Evolutionary conservation across 495 filamentous ascomycete species (phyloP).

Genomic region (Talaromyces thailandensis): DNA sequence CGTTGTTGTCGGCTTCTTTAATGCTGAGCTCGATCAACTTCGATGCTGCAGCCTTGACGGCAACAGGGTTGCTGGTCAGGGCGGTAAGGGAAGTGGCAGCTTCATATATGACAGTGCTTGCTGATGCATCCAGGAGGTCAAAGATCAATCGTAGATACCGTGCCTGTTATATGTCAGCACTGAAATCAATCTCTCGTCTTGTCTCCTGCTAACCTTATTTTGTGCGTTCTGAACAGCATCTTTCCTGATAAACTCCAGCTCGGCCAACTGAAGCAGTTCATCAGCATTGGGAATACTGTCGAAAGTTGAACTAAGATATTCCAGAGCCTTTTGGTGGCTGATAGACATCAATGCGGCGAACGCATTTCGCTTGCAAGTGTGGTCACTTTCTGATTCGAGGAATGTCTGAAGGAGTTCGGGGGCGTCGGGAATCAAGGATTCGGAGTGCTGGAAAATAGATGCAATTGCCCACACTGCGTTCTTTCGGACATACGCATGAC

Average conservation of each 20-base stretch:
- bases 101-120: constrained; percentile 95
- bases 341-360: constrained; percentile 87
- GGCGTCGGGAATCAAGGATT: constrained; percentile 88
- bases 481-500: constrained; percentile 96
- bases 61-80: constrained; percentile 91
- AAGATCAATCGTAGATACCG: constrained; percentile 92
- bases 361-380: constrained; percentile 96
- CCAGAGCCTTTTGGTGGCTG: constrained; percentile 85
- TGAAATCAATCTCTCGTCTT: neutral
- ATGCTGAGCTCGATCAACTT: constrained; percentile 97
- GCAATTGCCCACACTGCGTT: constrained; percentile 93
- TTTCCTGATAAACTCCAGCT: constrained; percentile 94
- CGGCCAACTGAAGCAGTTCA: constrained; percentile 85
- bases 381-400: constrained; percentile 84
- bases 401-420: constrained; percentile 87
- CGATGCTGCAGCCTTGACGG: constrained; percentile 88
- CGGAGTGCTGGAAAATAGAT: constrained; percentile 87
- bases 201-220: constrained; percentile 61
- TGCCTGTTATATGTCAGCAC: constrained; percentile 45
- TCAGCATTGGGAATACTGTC: constrained; percentile 91
- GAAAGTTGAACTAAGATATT: constrained; percentile 84
- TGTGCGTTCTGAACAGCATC: constrained; percentile 91
- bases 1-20: constrained; percentile 97
- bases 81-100: constrained; percentile 95
- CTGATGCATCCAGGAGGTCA: constrained; percentile 86